Evolutionary conservation across 169 alveolate genomes (phyloP), one percentile per base, ranked within the genome.

Genomic region (Theileria parva): DNA sequence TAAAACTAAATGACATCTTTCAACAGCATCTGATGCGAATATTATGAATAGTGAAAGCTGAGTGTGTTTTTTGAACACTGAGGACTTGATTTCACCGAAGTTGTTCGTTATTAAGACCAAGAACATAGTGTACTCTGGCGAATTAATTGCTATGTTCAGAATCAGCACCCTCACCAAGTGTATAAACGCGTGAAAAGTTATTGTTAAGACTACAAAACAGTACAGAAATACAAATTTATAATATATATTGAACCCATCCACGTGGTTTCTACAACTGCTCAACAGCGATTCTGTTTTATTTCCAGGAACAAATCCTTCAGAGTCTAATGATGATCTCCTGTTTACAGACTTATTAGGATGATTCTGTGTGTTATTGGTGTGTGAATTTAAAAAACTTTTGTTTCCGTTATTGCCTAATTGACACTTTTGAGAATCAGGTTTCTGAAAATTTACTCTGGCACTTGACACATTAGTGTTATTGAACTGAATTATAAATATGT

Each of bases 51-150:
- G 75, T 7, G 96, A 83, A 34, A 85, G 73, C 12, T 77, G 71
- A 64, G 90, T 80, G 76, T 81, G 91, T 61, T 94, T 95, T 86
- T 95, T 95, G 91, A 95, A 95, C n/a, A 93, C 97, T 0, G 97
- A 88, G 6, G 97, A 92, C 77, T 95, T 95, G 61, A 95, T 90
- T 70, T 95, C 97, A 27, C 96, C 94, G 55, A 94, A 95, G 83
- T 95, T 95, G 86, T 95, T 95, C 72, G 95, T 94, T 39, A 94
- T 93, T 71, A 95, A 91, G 37, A 95, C 88, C 30, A 95, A 79
- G 81, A 95, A 95, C 97, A 95, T 95, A 13, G 95, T 92, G 2
- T 95, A 92, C 88, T 94, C 97, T 59, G 97, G 92, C 17, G 97
- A 95, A 68, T 94, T 93, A 55, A 95, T 91, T n/a, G 97, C 96